A percentile compares a stretch with the other conserved stretches of the same genome.
Conservation (phyloP, 306 rosid genomes). For the Macrotyloma uniflorum region DNA sequence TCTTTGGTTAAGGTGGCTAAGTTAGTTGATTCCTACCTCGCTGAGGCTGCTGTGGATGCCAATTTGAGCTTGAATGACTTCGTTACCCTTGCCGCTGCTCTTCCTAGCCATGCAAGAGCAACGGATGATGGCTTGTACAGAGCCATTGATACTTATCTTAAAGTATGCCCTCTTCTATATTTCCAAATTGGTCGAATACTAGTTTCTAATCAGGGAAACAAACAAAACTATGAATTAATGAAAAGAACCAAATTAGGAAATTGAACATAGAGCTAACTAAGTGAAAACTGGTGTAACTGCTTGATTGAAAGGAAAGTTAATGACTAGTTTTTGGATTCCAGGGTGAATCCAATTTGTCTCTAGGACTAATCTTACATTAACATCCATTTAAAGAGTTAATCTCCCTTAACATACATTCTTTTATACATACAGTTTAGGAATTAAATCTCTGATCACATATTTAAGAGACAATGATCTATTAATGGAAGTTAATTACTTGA, state of each 20-base stretch:
- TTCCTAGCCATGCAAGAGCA: slow-evolving; percentile 81
- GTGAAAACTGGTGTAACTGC: neutral
- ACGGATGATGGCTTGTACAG: slow-evolving; percentile 87
- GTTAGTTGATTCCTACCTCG: slow-evolving; percentile 76
- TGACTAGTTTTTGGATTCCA: neutral
- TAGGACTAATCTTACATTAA: neutral
- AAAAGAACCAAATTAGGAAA: no score
- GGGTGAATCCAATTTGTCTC: no score
- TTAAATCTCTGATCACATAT: no score
- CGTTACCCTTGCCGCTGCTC: slow-evolving; percentile 65
- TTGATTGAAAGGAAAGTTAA: neutral
- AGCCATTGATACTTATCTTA: slow-evolving; percentile 93
- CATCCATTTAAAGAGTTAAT: neutral
- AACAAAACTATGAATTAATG: neutral
- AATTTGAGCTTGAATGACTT: slow-evolving; percentile 67
- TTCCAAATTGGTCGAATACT: neutral
- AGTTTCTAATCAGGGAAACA: neutral
- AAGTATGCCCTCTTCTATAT: slow-evolving; percentile 52
- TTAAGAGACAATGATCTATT: neutral
- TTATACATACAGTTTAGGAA: neutral
- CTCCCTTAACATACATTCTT: no score
- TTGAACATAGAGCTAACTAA: neutral
- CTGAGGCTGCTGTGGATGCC: slow-evolving; percentile 80
- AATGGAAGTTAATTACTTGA: neutral
- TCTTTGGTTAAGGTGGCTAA: slow-evolving; percentile 79